These are phyloP conservation scores for Penicillium ucsense DNA, from an alignment of 495 filamentous ascomycete genomes.

Conservation along the genomic window DNA sequence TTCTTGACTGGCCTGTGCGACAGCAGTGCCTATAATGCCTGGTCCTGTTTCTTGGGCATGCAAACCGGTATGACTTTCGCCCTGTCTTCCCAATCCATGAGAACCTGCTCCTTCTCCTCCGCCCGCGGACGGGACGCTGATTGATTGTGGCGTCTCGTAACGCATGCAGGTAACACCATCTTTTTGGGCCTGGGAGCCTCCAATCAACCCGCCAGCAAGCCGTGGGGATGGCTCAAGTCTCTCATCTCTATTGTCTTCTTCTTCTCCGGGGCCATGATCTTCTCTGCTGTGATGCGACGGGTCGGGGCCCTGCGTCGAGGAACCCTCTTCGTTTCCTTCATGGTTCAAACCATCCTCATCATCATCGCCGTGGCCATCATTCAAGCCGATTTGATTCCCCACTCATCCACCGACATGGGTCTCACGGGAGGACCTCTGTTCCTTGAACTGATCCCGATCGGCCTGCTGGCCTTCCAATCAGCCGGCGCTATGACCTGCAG, in stretches of 20 bases:
- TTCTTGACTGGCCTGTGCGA: slow-evolving; percentile 52
- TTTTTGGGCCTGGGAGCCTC: slow-evolving; percentile 57
- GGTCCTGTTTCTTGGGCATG: slow-evolving; percentile 53
- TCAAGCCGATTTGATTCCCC: slow-evolving; percentile 39
- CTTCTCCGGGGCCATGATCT: slow-evolving; percentile 44
- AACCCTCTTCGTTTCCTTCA: slow-evolving; percentile 46
- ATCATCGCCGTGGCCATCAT: slow-evolving; percentile 50
- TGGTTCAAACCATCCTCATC: slow-evolving; percentile 46
- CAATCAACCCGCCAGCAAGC: slow-evolving; percentile 37
- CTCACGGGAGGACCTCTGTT: slow-evolving; percentile 25
- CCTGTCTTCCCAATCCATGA: not conserved
- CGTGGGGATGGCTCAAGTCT: slow-evolving; percentile 56
- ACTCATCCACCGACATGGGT: slow-evolving; percentile 17
- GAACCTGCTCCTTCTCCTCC: too few species aligned
- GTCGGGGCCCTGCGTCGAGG: slow-evolving; percentile 36
- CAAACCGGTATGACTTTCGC: slow-evolving; percentile 46
- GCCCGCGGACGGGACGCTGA: too few species aligned
- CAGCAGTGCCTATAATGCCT: slow-evolving; percentile 52
- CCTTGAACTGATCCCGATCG: slow-evolving; percentile 47
- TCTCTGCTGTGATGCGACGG: slow-evolving; percentile 26
- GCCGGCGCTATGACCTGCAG: slow-evolving; percentile 60
- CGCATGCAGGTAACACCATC: slow-evolving; percentile 48
- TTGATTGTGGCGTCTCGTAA: too few species aligned
- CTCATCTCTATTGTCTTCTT: slow-evolving; percentile 49
- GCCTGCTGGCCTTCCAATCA: slow-evolving; percentile 59